Conservation (phyloP, 345 rosid species). For the Aquilaria yunnanensis region DNA sequence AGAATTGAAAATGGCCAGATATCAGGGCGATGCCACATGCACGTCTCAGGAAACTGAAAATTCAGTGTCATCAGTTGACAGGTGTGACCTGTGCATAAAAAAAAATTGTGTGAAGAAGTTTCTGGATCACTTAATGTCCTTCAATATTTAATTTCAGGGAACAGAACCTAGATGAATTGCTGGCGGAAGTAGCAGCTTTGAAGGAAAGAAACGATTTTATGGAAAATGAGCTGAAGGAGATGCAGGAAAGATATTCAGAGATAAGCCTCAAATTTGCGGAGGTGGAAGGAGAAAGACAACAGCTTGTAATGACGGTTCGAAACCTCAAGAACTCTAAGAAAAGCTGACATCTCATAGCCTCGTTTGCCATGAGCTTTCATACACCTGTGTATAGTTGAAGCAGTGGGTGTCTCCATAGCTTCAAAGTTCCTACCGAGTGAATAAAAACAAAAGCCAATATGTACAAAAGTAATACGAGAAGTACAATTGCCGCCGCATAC, state of each 20-base stretch:
- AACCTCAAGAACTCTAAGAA: conserved; percentile 61
- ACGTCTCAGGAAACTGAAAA: conserved; percentile 18
- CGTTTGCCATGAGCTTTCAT: conserved; percentile 21
- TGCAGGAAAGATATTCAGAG: conserved; percentile 87
- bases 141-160: conserved; percentile 5
- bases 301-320: conserved; percentile 82
- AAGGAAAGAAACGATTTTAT: conserved; percentile 50
- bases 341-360: conserved; percentile 19
- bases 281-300: conserved; percentile 97
- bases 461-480: conserved; percentile 31
- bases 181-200: conserved; percentile 37
- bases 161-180: conserved; percentile 15
- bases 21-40: conserved; percentile 6
- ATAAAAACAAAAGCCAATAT: conserved; percentile 18
- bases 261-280: conserved; percentile 91
- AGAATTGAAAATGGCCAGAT: conserved; percentile 7
- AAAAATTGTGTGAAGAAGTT: neutral
- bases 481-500: neutral
- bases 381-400: conserved; percentile 35
- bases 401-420: conserved; percentile 5
- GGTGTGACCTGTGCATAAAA: conserved; percentile 29
- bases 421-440: conserved; percentile 19
- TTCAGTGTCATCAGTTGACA: conserved; percentile 10
- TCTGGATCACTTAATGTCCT: neutral
- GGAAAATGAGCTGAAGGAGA: conserved; percentile 81